Conservation (phyloP, 352 stramenopile genomes). For the Globisporangium cylindrosporum region DNA sequence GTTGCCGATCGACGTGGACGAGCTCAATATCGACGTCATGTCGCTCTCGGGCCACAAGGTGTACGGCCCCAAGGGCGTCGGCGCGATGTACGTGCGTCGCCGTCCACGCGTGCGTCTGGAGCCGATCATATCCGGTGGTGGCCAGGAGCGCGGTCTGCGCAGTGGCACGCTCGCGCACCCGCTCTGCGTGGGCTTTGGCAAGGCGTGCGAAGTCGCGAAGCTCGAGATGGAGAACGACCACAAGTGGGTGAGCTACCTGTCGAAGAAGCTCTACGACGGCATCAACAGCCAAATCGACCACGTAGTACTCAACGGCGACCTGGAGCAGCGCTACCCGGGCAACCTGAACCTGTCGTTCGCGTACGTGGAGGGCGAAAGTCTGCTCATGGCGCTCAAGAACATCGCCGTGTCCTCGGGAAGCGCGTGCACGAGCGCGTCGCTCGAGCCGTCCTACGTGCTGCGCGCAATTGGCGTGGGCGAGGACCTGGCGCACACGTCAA, state of each 20-base stretch:
- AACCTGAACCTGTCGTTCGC: conserved; percentile 99
- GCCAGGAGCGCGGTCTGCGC: conserved; percentile 96
- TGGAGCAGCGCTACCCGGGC: conserved; percentile 91
- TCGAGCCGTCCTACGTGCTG: conserved; percentile 99
- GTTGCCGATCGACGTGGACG: conserved; percentile 97
- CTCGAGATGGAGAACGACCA: conserved; percentile 96
- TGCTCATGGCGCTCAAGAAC: conserved; percentile 99
- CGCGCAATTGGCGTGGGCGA: conserved; percentile 98
- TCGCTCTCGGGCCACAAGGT: conserved; percentile 98
- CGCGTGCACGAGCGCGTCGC: conserved; percentile 30
- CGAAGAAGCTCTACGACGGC: conserved; percentile 91
- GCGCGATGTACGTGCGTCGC: conserved; percentile 96
- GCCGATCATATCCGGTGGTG: conserved; percentile 96
- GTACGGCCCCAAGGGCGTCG: conserved; percentile 99
- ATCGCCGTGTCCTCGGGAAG: conserved; percentile 91
- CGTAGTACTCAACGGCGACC: conserved; percentile 97
- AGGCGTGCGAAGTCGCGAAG: conserved; percentile 90
- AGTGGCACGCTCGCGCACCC: conserved; percentile 87
- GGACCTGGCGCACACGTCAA: conserved; percentile 98
- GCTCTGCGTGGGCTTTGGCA: conserved; percentile 85
- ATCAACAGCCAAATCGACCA: conserved; percentile 84
- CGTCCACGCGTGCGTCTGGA: conserved; percentile 96
- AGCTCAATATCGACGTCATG: conserved; percentile 99
- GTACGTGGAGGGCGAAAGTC: conserved; percentile 98
- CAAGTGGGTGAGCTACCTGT: conserved; percentile 94